These are phyloP conservation scores for Globisporangium acanthophoron DNA, from an alignment of 352 stramenopile genomes.

Conservation along the genomic window DNA sequence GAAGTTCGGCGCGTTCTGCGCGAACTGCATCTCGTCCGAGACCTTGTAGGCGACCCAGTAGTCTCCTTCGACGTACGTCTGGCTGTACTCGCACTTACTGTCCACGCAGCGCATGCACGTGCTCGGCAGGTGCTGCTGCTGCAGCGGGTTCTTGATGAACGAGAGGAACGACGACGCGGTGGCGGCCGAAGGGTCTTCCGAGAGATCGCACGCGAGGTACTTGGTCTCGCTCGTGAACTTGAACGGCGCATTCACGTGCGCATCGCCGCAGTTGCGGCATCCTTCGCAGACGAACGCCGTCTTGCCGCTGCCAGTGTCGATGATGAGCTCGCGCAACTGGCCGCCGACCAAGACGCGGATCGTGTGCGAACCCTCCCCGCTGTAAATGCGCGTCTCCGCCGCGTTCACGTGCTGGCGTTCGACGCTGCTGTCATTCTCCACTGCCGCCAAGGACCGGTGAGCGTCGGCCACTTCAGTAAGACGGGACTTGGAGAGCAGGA, in stretches of 20 bases:
- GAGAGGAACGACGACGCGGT: constrained; percentile 1
- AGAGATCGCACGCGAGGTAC: constrained; percentile 45
- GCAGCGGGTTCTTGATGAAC: constrained; percentile 1
- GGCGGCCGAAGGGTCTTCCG: constrained; percentile 16
- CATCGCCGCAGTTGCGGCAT: constrained; percentile 83
- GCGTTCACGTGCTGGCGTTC: constrained; percentile 1
- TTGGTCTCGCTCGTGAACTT: constrained; percentile 35
- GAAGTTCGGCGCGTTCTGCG: constrained; percentile 14
- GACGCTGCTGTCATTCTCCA: background rate
- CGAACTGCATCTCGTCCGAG: constrained; percentile 61
- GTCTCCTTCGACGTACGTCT: constrained; percentile 93
- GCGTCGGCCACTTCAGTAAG: background rate
- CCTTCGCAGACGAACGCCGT: constrained; percentile 94
- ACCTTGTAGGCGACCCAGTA: constrained; percentile 90
- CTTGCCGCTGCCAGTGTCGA: constrained; percentile 94
- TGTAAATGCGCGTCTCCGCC: constrained; percentile 14
- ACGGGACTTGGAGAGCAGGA: constrained; percentile 2
- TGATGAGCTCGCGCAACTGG: constrained; percentile 85
- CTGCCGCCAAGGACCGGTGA: background rate
- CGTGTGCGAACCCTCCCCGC: constrained; percentile 67
- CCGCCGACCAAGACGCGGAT: constrained; percentile 56
- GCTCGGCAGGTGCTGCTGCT: constrained; percentile 28
- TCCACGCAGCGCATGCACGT: constrained; percentile 26
- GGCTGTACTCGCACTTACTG: constrained; percentile 85
- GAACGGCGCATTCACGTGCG: constrained; percentile 83